Evolutionary conservation across 257 asterid species (phyloP).

Genomic region (Linaria vulgaris): DNA sequence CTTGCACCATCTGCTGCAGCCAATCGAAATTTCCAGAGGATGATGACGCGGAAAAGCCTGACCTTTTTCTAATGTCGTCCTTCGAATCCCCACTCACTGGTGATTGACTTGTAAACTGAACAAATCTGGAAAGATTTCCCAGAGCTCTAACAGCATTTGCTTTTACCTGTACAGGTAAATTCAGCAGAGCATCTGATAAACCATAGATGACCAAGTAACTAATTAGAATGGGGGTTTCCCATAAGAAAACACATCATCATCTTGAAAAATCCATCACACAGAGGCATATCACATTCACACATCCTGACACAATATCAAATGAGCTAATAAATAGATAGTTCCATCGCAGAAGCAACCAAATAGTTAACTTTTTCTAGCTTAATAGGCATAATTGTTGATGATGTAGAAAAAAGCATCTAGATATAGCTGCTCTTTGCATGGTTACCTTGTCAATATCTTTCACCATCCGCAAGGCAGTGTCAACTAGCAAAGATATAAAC

Average conservation of each 20-base stretch:
- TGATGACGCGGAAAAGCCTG: slow-evolving; percentile 34
- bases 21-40: slow-evolving; percentile 44
- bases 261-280: slow-evolving; percentile 2
- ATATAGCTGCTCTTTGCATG: slow-evolving; percentile 6
- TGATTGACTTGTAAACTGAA: slow-evolving; percentile 45
- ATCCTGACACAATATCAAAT: slow-evolving; percentile 16
- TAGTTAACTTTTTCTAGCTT: slow-evolving; percentile 1
- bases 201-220: slow-evolving; percentile 12
- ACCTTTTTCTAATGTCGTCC: slow-evolving; percentile 34
- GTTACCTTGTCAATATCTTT: slow-evolving; percentile 93
- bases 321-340: slow-evolving; percentile 18
- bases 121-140: slow-evolving; percentile 80
- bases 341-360: slow-evolving; percentile 13
- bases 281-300: slow-evolving; percentile 2
- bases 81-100: slow-evolving; percentile 31
- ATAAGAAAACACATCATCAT: background rate
- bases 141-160: slow-evolving; percentile 97
- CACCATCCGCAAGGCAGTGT: slow-evolving; percentile 64
- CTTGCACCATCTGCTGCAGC: slow-evolving; percentile 87
- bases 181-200: slow-evolving; percentile 16
- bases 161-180: slow-evolving; percentile 51
- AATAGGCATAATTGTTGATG: slow-evolving; percentile 16
- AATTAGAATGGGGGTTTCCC: background rate
- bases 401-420: slow-evolving; percentile 7
- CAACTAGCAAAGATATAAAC: slow-evolving; percentile 55